Base-by-base conservation (phyloP, 2,329 filamentous ascomycete species). In the Periconia digitata region DNA sequence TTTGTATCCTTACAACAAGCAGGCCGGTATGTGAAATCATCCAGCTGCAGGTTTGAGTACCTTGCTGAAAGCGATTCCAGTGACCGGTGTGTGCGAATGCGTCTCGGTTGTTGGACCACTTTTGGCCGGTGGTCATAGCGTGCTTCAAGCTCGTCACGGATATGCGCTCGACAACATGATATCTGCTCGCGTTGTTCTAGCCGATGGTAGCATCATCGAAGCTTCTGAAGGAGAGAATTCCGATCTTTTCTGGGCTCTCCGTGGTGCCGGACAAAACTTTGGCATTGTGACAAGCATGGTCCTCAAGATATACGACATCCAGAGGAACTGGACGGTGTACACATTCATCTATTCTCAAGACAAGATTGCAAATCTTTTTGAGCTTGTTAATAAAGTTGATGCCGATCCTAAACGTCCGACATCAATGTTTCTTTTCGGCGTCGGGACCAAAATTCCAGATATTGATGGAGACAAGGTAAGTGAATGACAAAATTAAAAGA, bases 51-150 rank as follows among this genome's bases (percentile, higher is more conserved):
- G 12, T 27, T 27, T 12, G 6, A 27, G 12, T 12, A 7, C 36
- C n/a, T 6, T 8, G 18, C 48, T 57, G 8, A 53, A 27, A 1
- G 16, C 7, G 10, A 12, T 16, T 2, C 20, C 24, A 63, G 58
- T 58, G 2, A 57, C 56, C 1, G 58, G 58, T 1, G 53, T 62
- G 8, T 47, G 18, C 3, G 48, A 55, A 47, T 66, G 60, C 24
- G 55, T 58, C 2, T 82, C 82, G 3, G 76, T 85, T 5, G 80
- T 80, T 1, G 83, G 80, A 0, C 71, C 84, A 5, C 76, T 78
- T 0, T 69, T 85, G 1, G 80, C 80, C 0, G 82, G 81, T 22
- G 82, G 82, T 1, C 81, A 80, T 54, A 80, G 82, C 3, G 73
- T 77, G 60, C 46, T 41, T 10, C 36, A 40, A 27, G 42, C 47